Conservation (phyloP, 305 asterid genomes). For the Solanum chacoense region DNA sequence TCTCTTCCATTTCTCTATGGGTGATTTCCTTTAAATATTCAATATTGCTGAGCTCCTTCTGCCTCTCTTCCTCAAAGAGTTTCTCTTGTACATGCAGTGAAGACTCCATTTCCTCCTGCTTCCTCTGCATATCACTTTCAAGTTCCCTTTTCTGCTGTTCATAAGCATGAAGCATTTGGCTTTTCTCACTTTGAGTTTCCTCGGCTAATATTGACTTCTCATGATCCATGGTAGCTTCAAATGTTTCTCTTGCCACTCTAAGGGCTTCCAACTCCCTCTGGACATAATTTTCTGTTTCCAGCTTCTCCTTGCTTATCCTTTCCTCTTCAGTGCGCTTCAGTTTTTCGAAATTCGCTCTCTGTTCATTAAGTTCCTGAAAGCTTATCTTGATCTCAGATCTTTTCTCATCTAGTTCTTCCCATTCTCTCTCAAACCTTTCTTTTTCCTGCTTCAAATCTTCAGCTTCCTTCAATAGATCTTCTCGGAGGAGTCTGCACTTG, state of each 20-base stretch:
- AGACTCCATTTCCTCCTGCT: constrained; percentile 69
- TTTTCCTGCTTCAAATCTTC: constrained; percentile 80
- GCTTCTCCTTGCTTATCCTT: constrained; percentile 58
- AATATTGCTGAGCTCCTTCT: constrained; percentile 44
- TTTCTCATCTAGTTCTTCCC: constrained; percentile 90
- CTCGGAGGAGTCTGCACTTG: constrained; percentile 56
- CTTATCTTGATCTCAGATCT: constrained; percentile 56
- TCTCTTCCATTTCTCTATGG: constrained; percentile 77
- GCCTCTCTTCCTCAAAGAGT: constrained; percentile 57
- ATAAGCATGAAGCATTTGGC: constrained; percentile 50
- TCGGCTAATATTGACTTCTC: constrained; percentile 63
- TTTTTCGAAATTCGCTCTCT: constrained; percentile 46
- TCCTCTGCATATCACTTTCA: constrained; percentile 48
- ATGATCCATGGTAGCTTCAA: constrained; percentile 73
- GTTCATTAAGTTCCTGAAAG: constrained; percentile 43
- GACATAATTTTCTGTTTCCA: constrained; percentile 53
- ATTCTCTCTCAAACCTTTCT: constrained; percentile 86
- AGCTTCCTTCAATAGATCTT: constrained; percentile 59
- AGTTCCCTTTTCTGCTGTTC: constrained; percentile 68
- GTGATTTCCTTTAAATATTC: constrained; percentile 64
- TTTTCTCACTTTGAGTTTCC: constrained; percentile 40
- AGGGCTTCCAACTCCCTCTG: constrained; percentile 75
- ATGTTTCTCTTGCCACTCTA: constrained; percentile 57
- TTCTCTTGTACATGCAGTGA: constrained; percentile 44
- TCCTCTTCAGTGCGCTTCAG: constrained; percentile 52